Percentiles rank a stretch among this genome's conserved stretches.
Evolutionary conservation across 306 rosid genomes (phyloP).

Genomic region (Rosa rugosa): DNA sequence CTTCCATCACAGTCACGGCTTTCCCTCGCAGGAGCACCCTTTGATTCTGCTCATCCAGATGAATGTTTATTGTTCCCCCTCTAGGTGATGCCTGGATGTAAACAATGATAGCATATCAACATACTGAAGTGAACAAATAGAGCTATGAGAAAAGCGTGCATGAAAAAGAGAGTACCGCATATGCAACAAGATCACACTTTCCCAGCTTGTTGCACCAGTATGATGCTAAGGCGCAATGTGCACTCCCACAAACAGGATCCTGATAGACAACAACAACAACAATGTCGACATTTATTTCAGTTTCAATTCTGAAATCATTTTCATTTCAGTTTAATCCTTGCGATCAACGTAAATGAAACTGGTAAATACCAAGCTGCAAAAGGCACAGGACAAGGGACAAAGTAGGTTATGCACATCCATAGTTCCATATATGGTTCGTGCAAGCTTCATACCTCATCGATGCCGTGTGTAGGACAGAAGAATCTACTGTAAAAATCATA

Average conservation of each 20-base stretch:
- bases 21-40: slow-evolving; percentile 69
- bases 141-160: background rate
- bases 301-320: background rate
- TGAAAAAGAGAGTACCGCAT: slow-evolving; percentile 35
- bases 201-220: slow-evolving; percentile 60
- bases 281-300: background rate
- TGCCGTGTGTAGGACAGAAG: slow-evolving; percentile 51
- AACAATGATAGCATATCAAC: background rate
- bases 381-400: background rate
- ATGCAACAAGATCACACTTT: slow-evolving; percentile 50
- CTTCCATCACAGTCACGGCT: slow-evolving; percentile 68
- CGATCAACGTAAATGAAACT: background rate
- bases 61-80: slow-evolving; percentile 58
- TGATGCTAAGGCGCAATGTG: slow-evolving; percentile 51
- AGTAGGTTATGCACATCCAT: background rate
- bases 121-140: background rate
- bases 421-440: background rate
- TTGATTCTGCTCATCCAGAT: slow-evolving; percentile 55
- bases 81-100: slow-evolving; percentile 61
- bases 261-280: slow-evolving; percentile 17
- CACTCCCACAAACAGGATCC: slow-evolving; percentile 69
- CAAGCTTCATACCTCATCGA: slow-evolving; percentile 54
- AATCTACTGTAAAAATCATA: slow-evolving; percentile 64
- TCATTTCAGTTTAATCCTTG: background rate
- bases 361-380: too few relatives aligned